A percentile compares a stretch with the other conserved stretches of the same genome.
These are phyloP conservation scores for Xylaria sp. DNA, from an alignment of 2,329 filamentous ascomycete species.

Conservation along the genomic window DNA sequence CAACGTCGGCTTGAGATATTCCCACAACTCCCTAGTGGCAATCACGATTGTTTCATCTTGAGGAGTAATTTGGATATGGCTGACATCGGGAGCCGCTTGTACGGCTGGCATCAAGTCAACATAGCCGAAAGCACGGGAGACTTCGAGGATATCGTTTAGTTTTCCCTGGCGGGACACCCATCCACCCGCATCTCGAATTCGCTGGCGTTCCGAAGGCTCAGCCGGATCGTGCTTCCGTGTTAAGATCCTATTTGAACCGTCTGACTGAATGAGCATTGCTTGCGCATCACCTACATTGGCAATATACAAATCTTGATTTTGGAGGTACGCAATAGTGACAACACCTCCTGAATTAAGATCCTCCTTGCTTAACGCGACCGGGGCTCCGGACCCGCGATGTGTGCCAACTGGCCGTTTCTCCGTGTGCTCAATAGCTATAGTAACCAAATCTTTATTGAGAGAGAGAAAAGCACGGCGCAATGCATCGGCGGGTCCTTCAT, in stretches of 20 bases:
- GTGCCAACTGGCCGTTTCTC: conserved; percentile 75
- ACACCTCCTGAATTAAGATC: conserved; percentile 92
- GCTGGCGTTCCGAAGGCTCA: conserved; percentile 82
- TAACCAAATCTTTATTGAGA: conserved; percentile 94
- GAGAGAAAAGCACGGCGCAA: conserved; percentile 86
- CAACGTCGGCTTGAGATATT: conserved; percentile 88
- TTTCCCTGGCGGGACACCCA: conserved; percentile 96
- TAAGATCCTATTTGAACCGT: conserved; percentile 83
- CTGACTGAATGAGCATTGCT: conserved; percentile 92
- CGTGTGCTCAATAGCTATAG: conserved; percentile 80
- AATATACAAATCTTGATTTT: conserved; percentile 89
- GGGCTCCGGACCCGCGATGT: conserved; percentile 76
- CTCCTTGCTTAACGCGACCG: conserved; percentile 85
- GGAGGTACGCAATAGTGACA: conserved; percentile 90
- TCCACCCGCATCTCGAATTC: conserved; percentile 93
- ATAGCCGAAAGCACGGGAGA: conserved; percentile 95
- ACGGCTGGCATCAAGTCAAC: conserved; percentile 92
- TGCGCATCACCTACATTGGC: conserved; percentile 97
- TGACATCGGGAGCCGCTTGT: conserved; percentile 88
- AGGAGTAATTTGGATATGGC: conserved; percentile 81
- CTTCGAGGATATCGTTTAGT: conserved; percentile 89
- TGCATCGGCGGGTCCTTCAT: conserved; percentile 84
- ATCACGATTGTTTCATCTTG: conserved; percentile 94
- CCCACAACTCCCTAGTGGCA: conserved; percentile 94
- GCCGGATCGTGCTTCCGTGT: conserved; percentile 95